Conservation (phyloP, 1,284 basidiomycete species). For the Moesziomyces antarcticus region DNA sequence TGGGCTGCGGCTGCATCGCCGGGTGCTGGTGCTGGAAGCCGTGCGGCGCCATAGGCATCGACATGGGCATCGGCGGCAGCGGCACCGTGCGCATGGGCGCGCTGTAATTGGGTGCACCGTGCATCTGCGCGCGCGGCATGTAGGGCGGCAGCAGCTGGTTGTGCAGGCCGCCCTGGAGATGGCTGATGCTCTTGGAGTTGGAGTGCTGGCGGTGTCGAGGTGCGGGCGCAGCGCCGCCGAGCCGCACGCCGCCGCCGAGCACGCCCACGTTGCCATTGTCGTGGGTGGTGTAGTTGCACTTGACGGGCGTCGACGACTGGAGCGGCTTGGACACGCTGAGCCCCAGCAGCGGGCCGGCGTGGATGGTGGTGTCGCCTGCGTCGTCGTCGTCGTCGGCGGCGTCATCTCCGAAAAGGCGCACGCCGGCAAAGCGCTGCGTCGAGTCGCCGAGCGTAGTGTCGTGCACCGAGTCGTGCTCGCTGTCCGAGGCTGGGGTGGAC, state of each 20-base stretch:
- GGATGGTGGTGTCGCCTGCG: slow-evolving; percentile 42
- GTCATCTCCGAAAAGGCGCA: slow-evolving; percentile 22
- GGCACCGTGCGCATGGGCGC: slow-evolving; percentile 40
- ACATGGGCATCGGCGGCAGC: slow-evolving; percentile 15
- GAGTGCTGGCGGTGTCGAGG: slow-evolving; percentile 35
- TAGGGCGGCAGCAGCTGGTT: slow-evolving; percentile 22
- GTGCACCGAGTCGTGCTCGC: slow-evolving; percentile 15
- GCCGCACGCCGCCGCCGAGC: slow-evolving; percentile 55
- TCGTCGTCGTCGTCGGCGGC: slow-evolving; percentile 29
- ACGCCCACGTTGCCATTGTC: slow-evolving; percentile 63
- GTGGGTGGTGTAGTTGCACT: slow-evolving; percentile 56
- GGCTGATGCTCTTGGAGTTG: slow-evolving; percentile 37
- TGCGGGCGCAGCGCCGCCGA: slow-evolving; percentile 31
- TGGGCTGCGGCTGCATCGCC: no score
- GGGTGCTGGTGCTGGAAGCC: no score
- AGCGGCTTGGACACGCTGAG: slow-evolving; percentile 11
- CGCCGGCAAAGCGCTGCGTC: slow-evolving; percentile 33
- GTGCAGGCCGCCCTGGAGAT: slow-evolving; percentile 25
- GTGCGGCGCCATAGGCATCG: slow-evolving; percentile 1
- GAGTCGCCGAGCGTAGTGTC: slow-evolving; percentile 34
- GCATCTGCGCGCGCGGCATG: slow-evolving; percentile 13
- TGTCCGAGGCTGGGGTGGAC: slow-evolving; percentile 17
- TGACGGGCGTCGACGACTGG: slow-evolving; percentile 20
- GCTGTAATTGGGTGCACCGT: slow-evolving; percentile 27
- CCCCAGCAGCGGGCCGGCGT: slow-evolving; percentile 24